phyloP scores from a whole-genome alignment of 139 green algal genomes.

The Chlamydomonas asymmetrica region DNA sequence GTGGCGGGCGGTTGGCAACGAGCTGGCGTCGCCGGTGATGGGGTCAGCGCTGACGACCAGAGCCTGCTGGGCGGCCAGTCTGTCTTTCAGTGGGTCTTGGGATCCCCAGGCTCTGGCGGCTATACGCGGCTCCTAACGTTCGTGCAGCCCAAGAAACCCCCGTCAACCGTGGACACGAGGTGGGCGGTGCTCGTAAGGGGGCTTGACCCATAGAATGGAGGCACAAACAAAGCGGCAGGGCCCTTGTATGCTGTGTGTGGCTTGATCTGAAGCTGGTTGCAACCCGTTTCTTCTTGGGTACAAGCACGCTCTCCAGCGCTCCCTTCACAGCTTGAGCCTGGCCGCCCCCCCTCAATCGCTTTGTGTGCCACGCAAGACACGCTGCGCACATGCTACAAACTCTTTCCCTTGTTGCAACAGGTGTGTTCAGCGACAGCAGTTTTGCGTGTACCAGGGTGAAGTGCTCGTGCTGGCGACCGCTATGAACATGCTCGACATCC shows the following conservation, averaged over 20 bases:
- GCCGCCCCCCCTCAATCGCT: not conserved
- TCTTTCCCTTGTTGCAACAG: not conserved
- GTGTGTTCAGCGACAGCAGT: slow-evolving; percentile 43
- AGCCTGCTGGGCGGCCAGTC: slow-evolving; percentile 11
- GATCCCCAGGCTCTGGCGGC: slow-evolving; percentile 6
- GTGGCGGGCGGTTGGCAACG: not conserved
- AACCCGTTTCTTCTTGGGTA: not conserved
- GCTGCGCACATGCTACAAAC: not conserved
- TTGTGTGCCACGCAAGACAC: not conserved
- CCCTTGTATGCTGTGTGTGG: not conserved
- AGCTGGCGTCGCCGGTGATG: not conserved
- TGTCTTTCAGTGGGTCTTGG: slow-evolving; percentile 20
- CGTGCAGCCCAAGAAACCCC: slow-evolving; percentile 39
- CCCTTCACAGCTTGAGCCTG: not conserved
- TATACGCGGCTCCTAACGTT: slow-evolving; percentile 38
- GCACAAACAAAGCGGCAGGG: not conserved
- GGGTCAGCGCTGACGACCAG: not conserved
- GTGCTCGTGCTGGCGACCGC: slow-evolving; percentile 32
- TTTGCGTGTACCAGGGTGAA: slow-evolving; percentile 32
- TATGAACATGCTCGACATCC: slow-evolving; percentile 54
- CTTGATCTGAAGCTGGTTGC: not conserved
- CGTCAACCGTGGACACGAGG: slow-evolving; percentile 19
- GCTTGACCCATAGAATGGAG: not conserved
- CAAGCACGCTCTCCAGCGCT: not conserved
- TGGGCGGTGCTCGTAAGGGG: not conserved